phyloP scores from a whole-genome alignment of 331 rosid species.

The Acacia pycnantha region DNA sequence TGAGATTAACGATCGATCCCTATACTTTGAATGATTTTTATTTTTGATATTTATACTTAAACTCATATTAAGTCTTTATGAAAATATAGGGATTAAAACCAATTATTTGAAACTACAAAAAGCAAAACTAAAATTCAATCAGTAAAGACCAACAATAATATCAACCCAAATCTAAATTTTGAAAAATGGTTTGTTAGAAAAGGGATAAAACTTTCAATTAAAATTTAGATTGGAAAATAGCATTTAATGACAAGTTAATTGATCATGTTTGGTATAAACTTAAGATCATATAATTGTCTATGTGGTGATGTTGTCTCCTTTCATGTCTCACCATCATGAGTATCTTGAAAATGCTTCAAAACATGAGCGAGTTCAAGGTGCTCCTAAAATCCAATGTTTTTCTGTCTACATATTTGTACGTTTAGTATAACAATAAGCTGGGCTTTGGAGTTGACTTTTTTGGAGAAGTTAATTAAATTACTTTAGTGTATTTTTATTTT shows the following conservation, averaged over 20 bases:
- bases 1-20: too few species aligned
- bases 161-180: neutral
- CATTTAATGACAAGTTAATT: neutral
- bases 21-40: too few species aligned
- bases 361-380: neutral
- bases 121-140: too few species aligned
- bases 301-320: slow-evolving; percentile 1
- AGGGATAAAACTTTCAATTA: neutral
- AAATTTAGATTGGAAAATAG: neutral
- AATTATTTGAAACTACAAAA: too few species aligned
- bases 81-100: too few species aligned
- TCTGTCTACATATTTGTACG: neutral
- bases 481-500: too few species aligned
- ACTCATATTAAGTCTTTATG: too few species aligned
- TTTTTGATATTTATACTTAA: too few species aligned
- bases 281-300: neutral
- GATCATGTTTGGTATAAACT: neutral
- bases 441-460: too few species aligned
- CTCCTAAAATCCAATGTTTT: neutral
- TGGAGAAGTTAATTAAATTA: too few species aligned
- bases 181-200: neutral
- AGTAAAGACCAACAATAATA: too few species aligned
- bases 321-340: neutral
- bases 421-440: too few species aligned
- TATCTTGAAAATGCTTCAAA: neutral